Evolutionary conservation across 2,329 filamentous ascomycete species (phyloP), one percentile per base, ranked within the genome.

Genomic region (Penicillium sp.): DNA sequence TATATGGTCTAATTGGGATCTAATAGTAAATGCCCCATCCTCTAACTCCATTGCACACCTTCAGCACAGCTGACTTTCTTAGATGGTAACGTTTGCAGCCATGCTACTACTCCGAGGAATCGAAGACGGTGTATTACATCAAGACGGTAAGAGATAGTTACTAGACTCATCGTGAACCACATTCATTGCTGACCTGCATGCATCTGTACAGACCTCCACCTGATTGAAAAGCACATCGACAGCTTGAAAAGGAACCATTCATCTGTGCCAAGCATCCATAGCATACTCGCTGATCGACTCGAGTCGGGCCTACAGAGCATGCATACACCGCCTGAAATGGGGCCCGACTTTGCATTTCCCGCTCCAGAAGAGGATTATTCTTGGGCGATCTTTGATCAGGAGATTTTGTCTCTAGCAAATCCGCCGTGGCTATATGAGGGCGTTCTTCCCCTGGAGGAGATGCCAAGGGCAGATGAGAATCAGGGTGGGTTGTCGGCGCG

Each of bases 1-100:
- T 24, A 64, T 64, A 33, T 64, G 62, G 62, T 64, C 62, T 1
- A 64, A 64, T 19, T 64, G 62, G 62, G 62, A 64, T 48, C 43
- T 64, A n/a, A 56, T 64, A 17, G 61, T 64, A 38, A 22, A 33
- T 26, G 3, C 6, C 13, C n/a, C n/a, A n/a, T n/a, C n/a, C n/a
- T n/a, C n/a, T n/a, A n/a, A n/a, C n/a, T n/a, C n/a, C n/a, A n/a
- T n/a, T n/a, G n/a, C n/a, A n/a, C n/a, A n/a, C n/a, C n/a, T n/a
- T n/a, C n/a, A n/a, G n/a, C n/a, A n/a, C n/a, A n/a, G n/a, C n/a
- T n/a, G n/a, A n/a, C 3, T 21, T 24, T 13, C n/a, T 52, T 38
- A 64, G 61, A 64, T 64, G 61, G 61, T 64, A 24, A 63, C 61
- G 12, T 64, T 59, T 58, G 61, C 61, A 3, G 61, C 61, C 5